Base-by-base conservation (phyloP, 2,329 filamentous ascomycete species). In the Arthrobotrys conoides region DNA sequence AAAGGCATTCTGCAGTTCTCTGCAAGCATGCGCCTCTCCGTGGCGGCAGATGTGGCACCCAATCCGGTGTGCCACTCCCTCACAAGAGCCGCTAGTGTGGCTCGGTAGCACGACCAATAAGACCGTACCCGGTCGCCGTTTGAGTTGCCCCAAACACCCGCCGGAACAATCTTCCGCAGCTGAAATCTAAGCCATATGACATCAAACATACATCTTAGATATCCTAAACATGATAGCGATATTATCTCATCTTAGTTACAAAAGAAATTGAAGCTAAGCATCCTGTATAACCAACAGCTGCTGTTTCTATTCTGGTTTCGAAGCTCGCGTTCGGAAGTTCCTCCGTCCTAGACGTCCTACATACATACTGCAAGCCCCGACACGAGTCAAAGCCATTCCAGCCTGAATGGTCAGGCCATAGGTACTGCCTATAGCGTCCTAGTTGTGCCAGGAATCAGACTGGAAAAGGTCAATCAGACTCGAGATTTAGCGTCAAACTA, bases 11-110 rank as follows among this genome's bases (percentile, higher is more conserved):
- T 75, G 75, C 75, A 72, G 41, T n/a, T 12, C 20, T 14, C 30
- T 57, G 67, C 75, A 27, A n/a, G 57, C 57, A 61, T 78, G 63
- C 75, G 75, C 75, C 75, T 69, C 75, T 46, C 68, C 68, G 68
- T 78, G 75, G 75, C 68, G 75, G 63, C 61, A 69, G 8, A 36
- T 67, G 71, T 68, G 51, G 64, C 63, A 27, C 49, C 22, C 55
- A 20, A 36, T 18, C 14, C 27, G 3, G 41, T 55, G 67, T 71
- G 67, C 41, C 73, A 71, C 46, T 44, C 20, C 36, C 65, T 57
- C 71, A 75, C 27, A 33, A 33, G 61, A 49, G 61, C 61, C 61
- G 61, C 61, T 48, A 68, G 20, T 44, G 57, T 71, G 46, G 69
- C 57, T 49, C 57, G 61, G 20, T 57, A 59, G 27, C 61, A 41